Percentiles rank a stretch among this genome's conserved stretches.
These are phyloP conservation scores for Arctostaphylos glauca DNA, from an alignment of 148 eudicot species.

Conservation along the genomic window DNA sequence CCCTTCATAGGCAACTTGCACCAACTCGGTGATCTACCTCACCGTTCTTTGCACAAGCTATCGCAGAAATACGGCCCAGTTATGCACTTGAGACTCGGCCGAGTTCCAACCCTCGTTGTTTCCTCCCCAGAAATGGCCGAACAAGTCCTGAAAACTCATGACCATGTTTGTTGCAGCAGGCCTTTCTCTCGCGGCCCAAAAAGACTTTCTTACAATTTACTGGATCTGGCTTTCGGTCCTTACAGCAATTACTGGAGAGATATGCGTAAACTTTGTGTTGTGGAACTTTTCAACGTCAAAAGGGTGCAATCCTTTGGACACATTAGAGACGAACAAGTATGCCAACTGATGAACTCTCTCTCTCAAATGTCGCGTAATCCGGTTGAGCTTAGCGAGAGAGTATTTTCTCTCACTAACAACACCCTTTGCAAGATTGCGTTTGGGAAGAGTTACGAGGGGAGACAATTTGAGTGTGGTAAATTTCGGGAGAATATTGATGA, in stretches of 20 bases:
- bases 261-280: no score
- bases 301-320: no score
- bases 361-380: not conserved
- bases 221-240: slow-evolving; percentile 2
- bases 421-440: no score
- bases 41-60: no score
- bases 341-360: not conserved
- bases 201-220: not conserved
- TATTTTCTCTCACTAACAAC: not conserved
- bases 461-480: no score
- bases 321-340: not conserved
- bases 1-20: no score
- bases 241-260: no score
- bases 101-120: not conserved
- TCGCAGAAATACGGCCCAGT: no score
- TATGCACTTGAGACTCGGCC: slow-evolving; percentile 14
- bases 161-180: slow-evolving; percentile 8
- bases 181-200: not conserved
- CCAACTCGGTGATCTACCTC: no score
- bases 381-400: not conserved
- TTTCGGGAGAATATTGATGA: no score
- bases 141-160: not conserved
- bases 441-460: no score
- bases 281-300: no score
- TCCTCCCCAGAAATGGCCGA: not conserved